Evolutionary conservation across 1,139 yeast species (phyloP).

Genomic region (Kurtzmaniella quercitrusa): DNA sequence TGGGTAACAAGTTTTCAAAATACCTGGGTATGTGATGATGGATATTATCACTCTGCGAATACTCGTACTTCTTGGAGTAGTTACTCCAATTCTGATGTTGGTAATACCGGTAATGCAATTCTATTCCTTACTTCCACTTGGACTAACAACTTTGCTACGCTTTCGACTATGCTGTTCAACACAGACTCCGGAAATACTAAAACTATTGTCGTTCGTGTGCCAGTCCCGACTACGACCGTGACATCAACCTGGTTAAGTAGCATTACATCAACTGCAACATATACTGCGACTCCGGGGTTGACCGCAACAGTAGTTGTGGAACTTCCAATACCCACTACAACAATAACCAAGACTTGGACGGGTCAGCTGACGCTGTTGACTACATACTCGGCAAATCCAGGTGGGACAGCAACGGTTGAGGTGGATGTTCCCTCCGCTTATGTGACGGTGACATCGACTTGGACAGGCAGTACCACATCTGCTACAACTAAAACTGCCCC

Average conservation of each 20-base stretch:
- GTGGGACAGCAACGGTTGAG: conserved; percentile 10
- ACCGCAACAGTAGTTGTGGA: conserved; percentile 5
- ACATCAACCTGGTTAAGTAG: conserved; percentile 15
- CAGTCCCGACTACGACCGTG: conserved; percentile 16
- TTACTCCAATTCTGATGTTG: conserved; percentile 8
- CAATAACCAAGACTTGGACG: conserved; percentile 6
- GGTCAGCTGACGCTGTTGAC: conserved; percentile 9
- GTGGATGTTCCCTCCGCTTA: conserved; percentile 12
- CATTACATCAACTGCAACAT: conserved; percentile 3
- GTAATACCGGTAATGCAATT: conserved; percentile 5
- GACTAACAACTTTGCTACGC: conserved; percentile 6
- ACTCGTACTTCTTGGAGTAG: conserved; percentile 7
- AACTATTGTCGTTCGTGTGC: conserved; percentile 15
- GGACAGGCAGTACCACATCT: conserved; percentile 7
- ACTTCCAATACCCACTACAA: conserved; percentile 7
- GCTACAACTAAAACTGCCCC: conserved; percentile 13
- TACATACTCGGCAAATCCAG: conserved; percentile 5
- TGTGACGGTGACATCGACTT: conserved; percentile 9
- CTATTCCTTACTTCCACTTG: conserved; percentile 5
- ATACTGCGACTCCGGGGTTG: background rate
- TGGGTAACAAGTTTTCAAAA: background rate
- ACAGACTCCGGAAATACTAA: conserved; percentile 10
- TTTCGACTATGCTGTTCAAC: conserved; percentile 13
- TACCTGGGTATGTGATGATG: background rate
- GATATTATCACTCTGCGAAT: background rate